Evolutionary conservation across 176 grass and related monocot genomes (phyloP).

Genomic region (Avena sativa): DNA sequence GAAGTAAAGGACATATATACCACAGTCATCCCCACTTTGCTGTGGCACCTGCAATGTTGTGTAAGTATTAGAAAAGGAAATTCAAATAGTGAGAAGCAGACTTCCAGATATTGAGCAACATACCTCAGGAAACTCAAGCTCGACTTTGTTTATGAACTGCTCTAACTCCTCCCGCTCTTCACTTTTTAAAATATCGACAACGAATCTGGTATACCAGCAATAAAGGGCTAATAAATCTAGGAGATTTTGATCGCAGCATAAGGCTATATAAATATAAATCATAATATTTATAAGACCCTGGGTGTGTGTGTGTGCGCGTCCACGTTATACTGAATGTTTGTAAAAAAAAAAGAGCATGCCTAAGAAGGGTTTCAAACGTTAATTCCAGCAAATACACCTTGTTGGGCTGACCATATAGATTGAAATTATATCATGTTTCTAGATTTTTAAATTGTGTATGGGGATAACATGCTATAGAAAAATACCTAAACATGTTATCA

Average conservation of each 20-base stretch:
- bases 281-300: not conserved
- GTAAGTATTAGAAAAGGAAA: conserved; percentile 6
- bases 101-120: conserved; percentile 11
- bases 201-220: conserved; percentile 57
- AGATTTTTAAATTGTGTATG: not conserved
- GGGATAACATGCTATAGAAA: not conserved
- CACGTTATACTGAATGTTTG: not conserved
- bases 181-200: conserved; percentile 73
- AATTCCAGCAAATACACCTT: not conserved
- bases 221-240: conserved; percentile 12
- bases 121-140: conserved; percentile 83
- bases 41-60: conserved; percentile 75
- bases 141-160: conserved; percentile 67
- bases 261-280: not conserved
- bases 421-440: not conserved
- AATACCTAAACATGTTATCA: not conserved
- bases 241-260: not conserved
- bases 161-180: conserved; percentile 70
- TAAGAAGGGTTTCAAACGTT: not conserved
- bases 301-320: not conserved
- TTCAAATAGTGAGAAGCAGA: not conserved
- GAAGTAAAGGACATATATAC: conserved; percentile 89
- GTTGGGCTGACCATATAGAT: not conserved
- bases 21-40: conserved; percentile 88
- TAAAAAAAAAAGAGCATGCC: not conserved